Base-by-base conservation (phyloP, 2,329 filamentous ascomycete species). In the Paraconiothyrium brasiliense region DNA sequence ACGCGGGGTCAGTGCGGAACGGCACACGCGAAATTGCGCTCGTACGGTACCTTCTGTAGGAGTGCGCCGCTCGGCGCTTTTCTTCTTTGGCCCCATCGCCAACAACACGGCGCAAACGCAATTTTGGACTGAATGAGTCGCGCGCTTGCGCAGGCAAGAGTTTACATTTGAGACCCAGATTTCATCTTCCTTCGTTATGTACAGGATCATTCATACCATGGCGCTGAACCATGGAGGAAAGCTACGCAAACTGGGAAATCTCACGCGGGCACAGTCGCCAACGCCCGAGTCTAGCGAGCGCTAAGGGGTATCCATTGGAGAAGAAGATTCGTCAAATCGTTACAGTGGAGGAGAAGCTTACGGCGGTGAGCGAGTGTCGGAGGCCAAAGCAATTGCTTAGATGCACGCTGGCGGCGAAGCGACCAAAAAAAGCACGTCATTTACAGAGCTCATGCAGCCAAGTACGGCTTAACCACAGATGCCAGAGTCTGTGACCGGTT, bases 381-480 rank as follows among this genome's bases (percentile, higher is more conserved):
- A 24, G 20, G 24, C 13, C 35, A 5, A 30, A n/a, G 4, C 20
- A 27, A 16, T 16, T 46, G 32, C 39, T 34, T 27, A 9, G 4
- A 34, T 55, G 58, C 35, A 48, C 14, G 49, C 20, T 41, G 34
- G 27, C 43, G 41, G 57, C 41, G 43, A 44, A 51, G 47, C 57
- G 44, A 34, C 16, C 46, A 49, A 48, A 39, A 39, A 20, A 20
- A 20, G 57, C 57, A 46, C 16, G 10, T 46, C n/a, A 49, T 32
- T 2, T 20, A 32, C 35, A 32, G 20, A 48, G 48, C 3, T 10
- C 39, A 34, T 32, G 39, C 46, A 30, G 16, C 52, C 32, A 43
- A 16, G 37, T 60, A 55, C 58, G 69, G 68, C 76, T 72, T 70
- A 78, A 56, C 73, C 71, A 63, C 76, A 78, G 61, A 77, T 75